Evolutionary conservation across 2,329 filamentous ascomycete genomes (phyloP).

Genomic region (Orbilia quercus): DNA sequence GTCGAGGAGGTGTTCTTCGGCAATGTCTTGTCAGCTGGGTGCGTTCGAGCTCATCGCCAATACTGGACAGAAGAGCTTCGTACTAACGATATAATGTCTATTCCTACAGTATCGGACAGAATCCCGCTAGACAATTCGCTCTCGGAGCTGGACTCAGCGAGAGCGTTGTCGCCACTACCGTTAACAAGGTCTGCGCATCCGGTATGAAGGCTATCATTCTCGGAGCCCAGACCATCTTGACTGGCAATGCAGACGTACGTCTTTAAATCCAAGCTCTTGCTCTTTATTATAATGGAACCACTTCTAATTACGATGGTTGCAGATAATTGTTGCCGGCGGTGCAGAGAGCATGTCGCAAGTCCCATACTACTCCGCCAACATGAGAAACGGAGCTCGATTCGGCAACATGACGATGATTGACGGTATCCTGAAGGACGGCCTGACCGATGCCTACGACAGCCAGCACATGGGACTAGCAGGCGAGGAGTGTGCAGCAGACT

Average conservation of each 20-base stretch:
- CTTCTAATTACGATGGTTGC: slow-evolving; percentile 2
- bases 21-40: slow-evolving; percentile 98
- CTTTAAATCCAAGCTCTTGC: background rate
- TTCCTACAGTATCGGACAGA: slow-evolving; percentile 89
- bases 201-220: slow-evolving; percentile 93
- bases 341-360: slow-evolving; percentile 99
- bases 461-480: slow-evolving; percentile 94
- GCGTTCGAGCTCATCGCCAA: slow-evolving; percentile 61
- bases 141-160: slow-evolving; percentile 86
- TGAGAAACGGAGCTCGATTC: slow-evolving; percentile 91
- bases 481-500: slow-evolving; percentile 89
- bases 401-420: slow-evolving; percentile 90
- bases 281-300: background rate
- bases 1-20: slow-evolving; percentile 98
- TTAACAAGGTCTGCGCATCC: slow-evolving; percentile 99
- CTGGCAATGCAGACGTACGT: slow-evolving; percentile 79
- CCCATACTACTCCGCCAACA: slow-evolving; percentile 90
- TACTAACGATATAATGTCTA: slow-evolving; percentile 51
- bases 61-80: background rate
- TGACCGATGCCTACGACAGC: slow-evolving; percentile 90
- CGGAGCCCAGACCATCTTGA: slow-evolving; percentile 96
- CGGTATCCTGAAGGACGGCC: slow-evolving; percentile 90
- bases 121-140: slow-evolving; percentile 93
- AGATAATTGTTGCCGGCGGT: slow-evolving; percentile 89
- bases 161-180: slow-evolving; percentile 83